phyloP scores from a whole-genome alignment of 768 basidiomycete species.

The Leucocoprinus birnbaumii region DNA sequence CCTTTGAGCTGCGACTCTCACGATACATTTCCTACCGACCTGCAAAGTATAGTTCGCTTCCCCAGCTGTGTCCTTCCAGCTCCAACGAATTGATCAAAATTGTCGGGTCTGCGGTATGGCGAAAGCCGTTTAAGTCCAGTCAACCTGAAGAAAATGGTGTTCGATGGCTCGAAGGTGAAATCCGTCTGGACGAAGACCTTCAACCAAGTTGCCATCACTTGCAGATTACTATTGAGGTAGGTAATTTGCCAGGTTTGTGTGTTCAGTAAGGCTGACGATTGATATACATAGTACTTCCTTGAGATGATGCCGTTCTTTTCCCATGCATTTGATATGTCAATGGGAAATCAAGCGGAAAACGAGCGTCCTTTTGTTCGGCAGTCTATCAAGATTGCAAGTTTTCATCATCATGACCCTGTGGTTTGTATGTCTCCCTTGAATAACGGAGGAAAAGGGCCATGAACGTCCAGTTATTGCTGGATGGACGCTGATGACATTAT shows the following conservation, averaged over 20 bases:
- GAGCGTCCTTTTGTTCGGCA: background rate
- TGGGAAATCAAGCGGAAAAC: too few relatives aligned
- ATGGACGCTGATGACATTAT: too few relatives aligned
- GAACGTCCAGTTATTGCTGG: too few relatives aligned
- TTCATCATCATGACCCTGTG: conserved; percentile 12
- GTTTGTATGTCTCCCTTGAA: conserved; percentile 6
- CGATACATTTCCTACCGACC: background rate
- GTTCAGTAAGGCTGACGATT: background rate
- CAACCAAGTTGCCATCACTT: conserved; percentile 14
- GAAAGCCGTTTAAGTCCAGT: conserved; percentile 13
- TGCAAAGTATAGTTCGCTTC: background rate
- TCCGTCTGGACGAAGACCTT: conserved; percentile 17
- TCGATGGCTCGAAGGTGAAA: conserved; percentile 19
- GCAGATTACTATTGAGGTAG: conserved; percentile 15
- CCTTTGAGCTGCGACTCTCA: background rate
- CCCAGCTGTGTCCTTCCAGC: background rate
- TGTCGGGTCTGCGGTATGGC: conserved; percentile 16
- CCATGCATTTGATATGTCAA: background rate
- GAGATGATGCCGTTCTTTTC: conserved; percentile 13
- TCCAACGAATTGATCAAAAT: conserved; percentile 5
- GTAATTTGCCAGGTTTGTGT: background rate
- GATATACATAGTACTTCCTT: conserved; percentile 15
- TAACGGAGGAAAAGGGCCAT: background rate
- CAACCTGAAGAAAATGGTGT: conserved; percentile 1
- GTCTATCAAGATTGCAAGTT: conserved; percentile 15